Conservation (phyloP, 2,329 filamentous ascomycete genomes). For the Chaetoscypha palmicola region DNA sequence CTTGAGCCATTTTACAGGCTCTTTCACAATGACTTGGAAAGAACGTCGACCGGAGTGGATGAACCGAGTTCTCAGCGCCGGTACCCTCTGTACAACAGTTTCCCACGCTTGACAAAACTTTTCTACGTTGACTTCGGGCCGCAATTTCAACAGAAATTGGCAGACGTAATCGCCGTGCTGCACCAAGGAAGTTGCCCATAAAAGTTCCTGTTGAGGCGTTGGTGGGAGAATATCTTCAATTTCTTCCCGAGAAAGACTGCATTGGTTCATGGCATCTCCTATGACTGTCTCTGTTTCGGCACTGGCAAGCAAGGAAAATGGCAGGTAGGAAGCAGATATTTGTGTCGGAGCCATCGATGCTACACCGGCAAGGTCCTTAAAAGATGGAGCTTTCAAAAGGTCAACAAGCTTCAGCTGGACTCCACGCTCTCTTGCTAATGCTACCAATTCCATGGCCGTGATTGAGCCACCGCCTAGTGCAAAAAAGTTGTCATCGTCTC, state of each 20-base stretch:
- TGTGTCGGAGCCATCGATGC: no score
- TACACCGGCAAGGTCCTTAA: no score
- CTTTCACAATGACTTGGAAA: neutral
- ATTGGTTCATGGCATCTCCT: neutral
- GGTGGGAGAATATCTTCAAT: neutral
- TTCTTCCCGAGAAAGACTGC: neutral
- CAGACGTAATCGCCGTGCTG: neutral
- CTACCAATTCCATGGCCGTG: conserved; percentile 36
- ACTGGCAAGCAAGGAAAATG: no score
- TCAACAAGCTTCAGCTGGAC: no score
- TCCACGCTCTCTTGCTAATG: neutral
- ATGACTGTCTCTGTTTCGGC: no score
- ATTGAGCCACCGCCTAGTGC: conserved; percentile 30
- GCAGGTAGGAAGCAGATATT: no score
- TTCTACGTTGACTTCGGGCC: neutral
- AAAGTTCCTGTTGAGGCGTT: neutral
- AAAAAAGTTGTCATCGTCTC: conserved; percentile 32
- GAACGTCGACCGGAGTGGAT: neutral
- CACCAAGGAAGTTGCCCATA: neutral
- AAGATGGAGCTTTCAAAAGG: no score
- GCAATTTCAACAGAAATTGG: neutral
- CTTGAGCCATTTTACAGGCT: neutral
- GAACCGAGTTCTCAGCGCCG: neutral
- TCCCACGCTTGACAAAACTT: neutral
- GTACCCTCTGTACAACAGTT: neutral